Conservation (phyloP, 2,329 filamentous ascomycete species). For the Metarhizium rileyi region DNA sequence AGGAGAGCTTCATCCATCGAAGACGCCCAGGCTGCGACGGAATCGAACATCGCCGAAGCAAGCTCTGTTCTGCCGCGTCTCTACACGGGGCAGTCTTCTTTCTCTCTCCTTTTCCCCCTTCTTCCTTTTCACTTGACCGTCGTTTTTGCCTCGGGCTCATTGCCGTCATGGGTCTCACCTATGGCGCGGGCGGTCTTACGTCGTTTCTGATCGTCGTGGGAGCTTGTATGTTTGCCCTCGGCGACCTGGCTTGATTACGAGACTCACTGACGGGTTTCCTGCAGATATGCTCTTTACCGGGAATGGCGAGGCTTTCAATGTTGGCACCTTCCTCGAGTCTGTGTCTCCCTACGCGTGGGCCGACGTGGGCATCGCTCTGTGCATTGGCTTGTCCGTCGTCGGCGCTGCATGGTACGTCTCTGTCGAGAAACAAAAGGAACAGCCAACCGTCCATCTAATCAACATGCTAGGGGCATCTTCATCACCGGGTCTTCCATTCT, state of each 20-base stretch:
- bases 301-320: constrained; percentile 92
- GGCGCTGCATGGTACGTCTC: constrained; percentile 84
- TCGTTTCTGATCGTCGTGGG: constrained; percentile 64
- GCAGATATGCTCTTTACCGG: constrained; percentile 98
- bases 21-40: background rate
- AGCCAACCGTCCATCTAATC: too few relatives aligned
- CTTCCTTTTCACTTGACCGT: too few relatives aligned
- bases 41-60: background rate
- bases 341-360: constrained; percentile 95
- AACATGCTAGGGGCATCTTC: constrained; percentile 76
- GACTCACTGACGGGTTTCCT: background rate
- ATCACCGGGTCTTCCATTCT: constrained; percentile 97
- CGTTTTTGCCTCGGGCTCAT: background rate
- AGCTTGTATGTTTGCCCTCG: constrained; percentile 52
- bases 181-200: constrained; percentile 59
- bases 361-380: constrained; percentile 79
- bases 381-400: constrained; percentile 91
- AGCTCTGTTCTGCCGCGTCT: too few relatives aligned
- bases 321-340: constrained; percentile 88
- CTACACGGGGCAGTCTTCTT: background rate
- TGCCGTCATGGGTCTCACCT: constrained; percentile 58
- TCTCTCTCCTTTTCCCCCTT: background rate
- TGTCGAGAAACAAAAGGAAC: too few relatives aligned
- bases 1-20: background rate
- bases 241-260: background rate